These are phyloP conservation scores for Cryptosporidium felis DNA, from an alignment of 169 alveolate genomes.

Conservation along the genomic window DNA sequence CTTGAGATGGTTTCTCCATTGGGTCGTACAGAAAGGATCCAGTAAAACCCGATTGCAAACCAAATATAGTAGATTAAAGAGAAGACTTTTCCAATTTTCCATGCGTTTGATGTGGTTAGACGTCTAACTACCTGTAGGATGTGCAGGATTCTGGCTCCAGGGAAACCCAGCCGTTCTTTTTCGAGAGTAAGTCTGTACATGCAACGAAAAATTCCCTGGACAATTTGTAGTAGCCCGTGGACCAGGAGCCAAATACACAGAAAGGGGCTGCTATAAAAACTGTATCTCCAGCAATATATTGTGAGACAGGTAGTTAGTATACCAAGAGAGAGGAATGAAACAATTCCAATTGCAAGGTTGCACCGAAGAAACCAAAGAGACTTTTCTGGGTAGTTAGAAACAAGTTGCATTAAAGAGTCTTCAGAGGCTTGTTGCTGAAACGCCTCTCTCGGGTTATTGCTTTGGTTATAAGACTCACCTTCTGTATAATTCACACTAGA, in stretches of 20 bases:
- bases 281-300: not conserved
- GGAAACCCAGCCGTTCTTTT: not conserved
- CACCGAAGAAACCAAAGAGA: constrained; percentile 28
- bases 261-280: constrained; percentile 18
- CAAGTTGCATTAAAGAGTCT: constrained; percentile 58
- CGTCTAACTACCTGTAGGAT: constrained; percentile 43
- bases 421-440: too few species aligned
- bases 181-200: not conserved
- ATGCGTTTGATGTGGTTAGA: constrained; percentile 2
- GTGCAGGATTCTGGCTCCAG: not conserved
- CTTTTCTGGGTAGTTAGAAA: constrained; percentile 51
- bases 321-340: constrained; percentile 23
- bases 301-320: not conserved
- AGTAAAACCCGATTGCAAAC: constrained; percentile 43
- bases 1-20: not conserved
- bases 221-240: constrained; percentile 29
- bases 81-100: constrained; percentile 48
- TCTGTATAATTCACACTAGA: too few species aligned
- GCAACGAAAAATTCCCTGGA: constrained; percentile 24
- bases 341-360: not conserved
- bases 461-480: too few species aligned
- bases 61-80: constrained; percentile 40
- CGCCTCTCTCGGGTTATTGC: too few species aligned
- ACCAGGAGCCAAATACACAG: constrained; percentile 28
- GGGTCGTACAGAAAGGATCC: constrained; percentile 57